Conservation (phyloP, 2,329 filamentous ascomycete species). For the Penicillium sp. region DNA sequence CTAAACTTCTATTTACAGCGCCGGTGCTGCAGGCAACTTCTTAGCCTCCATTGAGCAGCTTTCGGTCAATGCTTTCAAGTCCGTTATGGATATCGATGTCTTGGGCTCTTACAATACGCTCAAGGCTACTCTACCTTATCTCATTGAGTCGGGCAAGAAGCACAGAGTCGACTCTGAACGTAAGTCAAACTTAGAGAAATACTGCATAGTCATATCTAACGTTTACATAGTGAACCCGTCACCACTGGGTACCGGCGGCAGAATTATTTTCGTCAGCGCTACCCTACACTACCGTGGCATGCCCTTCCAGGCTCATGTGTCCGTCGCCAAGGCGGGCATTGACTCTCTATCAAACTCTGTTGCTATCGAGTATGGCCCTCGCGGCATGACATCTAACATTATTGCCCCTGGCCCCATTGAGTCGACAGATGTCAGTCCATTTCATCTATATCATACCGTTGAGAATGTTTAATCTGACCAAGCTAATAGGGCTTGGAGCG, state of each 20-base stretch:
- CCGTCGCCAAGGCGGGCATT: slow-evolving; percentile 85
- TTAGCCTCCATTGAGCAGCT: slow-evolving; percentile 80
- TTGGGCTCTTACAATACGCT: slow-evolving; percentile 92
- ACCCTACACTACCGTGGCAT: slow-evolving; percentile 88
- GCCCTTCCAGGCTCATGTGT: slow-evolving; percentile 84
- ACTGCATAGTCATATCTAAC: not conserved
- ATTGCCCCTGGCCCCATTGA: slow-evolving; percentile 84
- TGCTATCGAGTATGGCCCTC: slow-evolving; percentile 85
- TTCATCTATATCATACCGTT: not conserved
- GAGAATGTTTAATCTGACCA: not conserved
- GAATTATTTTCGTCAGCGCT: slow-evolving; percentile 86
- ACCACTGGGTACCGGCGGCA: slow-evolving; percentile 65
- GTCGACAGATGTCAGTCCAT: slow-evolving; percentile 64
- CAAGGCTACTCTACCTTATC: slow-evolving; percentile 83
- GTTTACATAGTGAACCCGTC: slow-evolving; percentile 27
- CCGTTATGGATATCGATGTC: slow-evolving; percentile 95
- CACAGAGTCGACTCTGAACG: slow-evolving; percentile 60
- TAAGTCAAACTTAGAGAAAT: slow-evolving; percentile 22
- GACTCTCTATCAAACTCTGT: slow-evolving; percentile 79
- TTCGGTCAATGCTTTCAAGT: slow-evolving; percentile 85
- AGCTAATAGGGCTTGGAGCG: slow-evolving; percentile 61
- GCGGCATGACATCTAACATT: slow-evolving; percentile 82
- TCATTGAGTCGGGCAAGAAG: slow-evolving; percentile 70
- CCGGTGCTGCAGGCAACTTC: slow-evolving; percentile 95
- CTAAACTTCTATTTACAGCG: slow-evolving; percentile 53